Evolutionary conservation across 371 early-diverging fungal genomes (phyloP), one percentile per base, ranked within the genome.

Genomic region (Lichtheimia corymbifera): DNA sequence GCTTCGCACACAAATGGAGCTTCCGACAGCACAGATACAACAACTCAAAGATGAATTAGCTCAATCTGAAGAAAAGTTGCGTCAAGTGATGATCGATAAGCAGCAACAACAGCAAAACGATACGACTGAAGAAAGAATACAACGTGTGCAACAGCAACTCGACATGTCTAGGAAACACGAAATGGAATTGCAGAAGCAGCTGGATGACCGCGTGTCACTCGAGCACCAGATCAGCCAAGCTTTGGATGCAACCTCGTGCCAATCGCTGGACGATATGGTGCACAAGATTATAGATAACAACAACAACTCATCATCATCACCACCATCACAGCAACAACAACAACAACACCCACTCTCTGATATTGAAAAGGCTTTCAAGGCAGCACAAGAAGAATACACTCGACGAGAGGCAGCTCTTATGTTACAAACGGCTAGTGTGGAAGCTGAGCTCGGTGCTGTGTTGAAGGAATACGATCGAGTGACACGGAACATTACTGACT

Each of bases 381-480:
- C 24, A 40, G 70, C 72, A 3, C 68, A 77, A 40, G 58, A 70
- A 24, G 55, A 65, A 55, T 80, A 66, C 35, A 73, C 68, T 0
- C 61, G 67, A 12, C 53, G 77, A 20, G 80, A 80, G 56, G 63
- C 71, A 4, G 77, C 68, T 0, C 60, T 64, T 18, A 66, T 77
- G 44, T 53, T 73, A 13, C 74, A 76, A 42, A 62, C 71, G 5
- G 76, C 76, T 4, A 74, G 72, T 51, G 50, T 68, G 15, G 79
- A 82, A 59, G 71, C 66, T 6, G 80, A 82, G 47, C 25, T 77
- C 6, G 77, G 71, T n/a, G 59, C 70, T 0, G 53, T 79, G 7
- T 54, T 75, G 12, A 76, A 73, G 30, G 84, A 83, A 59, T 82
- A 79, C 53, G 80, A 80, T 51, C 74, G 79, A 18, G 50, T 83